Percentiles rank a stretch among this genome's conserved stretches.
phyloP scores from a whole-genome alignment of 75 land plant genomes.

The Chamaecyparis obtusa region DNA sequence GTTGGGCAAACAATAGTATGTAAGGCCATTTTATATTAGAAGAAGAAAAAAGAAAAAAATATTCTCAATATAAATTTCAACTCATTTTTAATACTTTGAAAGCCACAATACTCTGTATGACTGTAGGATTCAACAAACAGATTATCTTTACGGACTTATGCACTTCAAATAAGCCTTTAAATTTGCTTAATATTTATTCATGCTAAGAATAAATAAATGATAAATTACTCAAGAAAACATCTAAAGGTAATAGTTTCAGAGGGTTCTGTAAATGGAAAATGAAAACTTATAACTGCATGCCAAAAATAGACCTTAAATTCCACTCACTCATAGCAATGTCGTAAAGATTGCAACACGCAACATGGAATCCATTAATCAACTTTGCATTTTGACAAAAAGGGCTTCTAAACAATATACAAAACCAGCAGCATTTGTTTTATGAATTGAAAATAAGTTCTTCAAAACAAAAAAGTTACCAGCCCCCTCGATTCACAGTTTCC shows the following conservation, averaged over 20 bases:
- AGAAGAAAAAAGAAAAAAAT: not conserved
- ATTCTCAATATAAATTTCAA: not conserved
- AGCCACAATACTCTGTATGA: not conserved
- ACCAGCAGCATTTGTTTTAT: not conserved
- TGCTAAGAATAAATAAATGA: not conserved
- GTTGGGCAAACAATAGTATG: not conserved
- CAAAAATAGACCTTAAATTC: not conserved
- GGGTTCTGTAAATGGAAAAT: not conserved
- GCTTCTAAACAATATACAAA: not conserved
- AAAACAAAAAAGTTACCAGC: conserved; percentile 54
- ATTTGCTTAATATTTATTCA: not conserved
- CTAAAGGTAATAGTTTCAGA: not conserved
- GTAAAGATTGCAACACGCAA: not conserved
- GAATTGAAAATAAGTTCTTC: not conserved
- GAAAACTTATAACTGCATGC: not conserved
- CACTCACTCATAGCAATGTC: not conserved
- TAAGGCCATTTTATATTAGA: not conserved
- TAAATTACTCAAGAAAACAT: not conserved
- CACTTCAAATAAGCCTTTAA: not conserved
- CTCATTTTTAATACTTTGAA: not conserved
- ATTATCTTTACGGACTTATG: not conserved
- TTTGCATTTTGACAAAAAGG: not conserved
- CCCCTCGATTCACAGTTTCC: conserved; percentile 62
- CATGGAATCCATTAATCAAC: not conserved
- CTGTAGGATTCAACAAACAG: not conserved